Conservation (phyloP, 2,329 filamentous ascomycete genomes). For the Clarireedia hainanense region DNA sequence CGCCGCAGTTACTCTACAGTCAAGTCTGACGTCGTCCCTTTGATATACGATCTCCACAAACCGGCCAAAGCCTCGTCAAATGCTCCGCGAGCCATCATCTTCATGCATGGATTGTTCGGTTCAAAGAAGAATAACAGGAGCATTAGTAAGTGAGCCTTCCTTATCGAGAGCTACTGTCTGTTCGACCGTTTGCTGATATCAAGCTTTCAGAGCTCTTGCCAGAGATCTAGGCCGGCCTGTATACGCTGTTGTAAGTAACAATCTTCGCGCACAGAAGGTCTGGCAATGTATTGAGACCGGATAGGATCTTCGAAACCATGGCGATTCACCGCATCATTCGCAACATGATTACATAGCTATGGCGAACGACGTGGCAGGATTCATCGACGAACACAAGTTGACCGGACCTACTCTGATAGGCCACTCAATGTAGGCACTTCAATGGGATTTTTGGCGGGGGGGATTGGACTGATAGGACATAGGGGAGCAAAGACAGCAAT, state of each 20-base stretch:
- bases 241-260: constrained; percentile 64
- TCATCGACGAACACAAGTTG: constrained; percentile 66
- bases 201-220: constrained; percentile 57
- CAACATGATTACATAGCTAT: constrained; percentile 75
- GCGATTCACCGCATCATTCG: constrained; percentile 71
- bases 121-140: constrained; percentile 92
- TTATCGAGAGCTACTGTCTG: not conserved
- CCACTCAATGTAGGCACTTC: constrained; percentile 69
- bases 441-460: not conserved
- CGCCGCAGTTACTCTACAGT: constrained; percentile 12
- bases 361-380: constrained; percentile 74
- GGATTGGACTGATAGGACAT: constrained; percentile 7
- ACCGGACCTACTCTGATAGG: constrained; percentile 71
- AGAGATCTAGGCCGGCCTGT: constrained; percentile 73
- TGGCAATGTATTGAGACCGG: not conserved
- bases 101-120: constrained; percentile 89
- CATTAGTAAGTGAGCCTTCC: constrained; percentile 71
- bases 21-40: constrained; percentile 14
- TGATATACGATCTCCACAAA: constrained; percentile 61
- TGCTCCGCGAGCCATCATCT: constrained; percentile 59
- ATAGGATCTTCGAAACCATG: constrained; percentile 87
- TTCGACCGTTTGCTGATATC: constrained; percentile 10
- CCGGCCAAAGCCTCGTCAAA: constrained; percentile 41
- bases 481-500: constrained; percentile 92
- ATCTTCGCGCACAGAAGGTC: not conserved